phyloP scores from a whole-genome alignment of 257 asterid genomes.

The Solanum etuberosum region DNA sequence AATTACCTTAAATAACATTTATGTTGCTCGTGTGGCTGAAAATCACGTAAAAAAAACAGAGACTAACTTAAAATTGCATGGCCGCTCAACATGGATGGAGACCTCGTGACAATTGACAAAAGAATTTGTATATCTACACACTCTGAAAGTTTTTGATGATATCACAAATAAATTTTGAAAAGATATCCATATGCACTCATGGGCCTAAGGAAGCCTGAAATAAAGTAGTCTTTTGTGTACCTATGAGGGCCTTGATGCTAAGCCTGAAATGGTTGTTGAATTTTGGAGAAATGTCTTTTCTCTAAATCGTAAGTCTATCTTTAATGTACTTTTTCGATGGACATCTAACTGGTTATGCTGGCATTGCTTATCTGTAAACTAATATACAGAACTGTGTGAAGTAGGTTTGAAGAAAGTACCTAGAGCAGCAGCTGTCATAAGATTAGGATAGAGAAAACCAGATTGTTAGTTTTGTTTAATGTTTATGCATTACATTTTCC shows the following conservation, averaged over 20 bases:
- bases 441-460: not conserved
- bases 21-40: not conserved
- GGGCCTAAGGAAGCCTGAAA: not conserved
- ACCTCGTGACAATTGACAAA: not conserved
- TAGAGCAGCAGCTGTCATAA: not conserved
- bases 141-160: not conserved
- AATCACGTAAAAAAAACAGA: not conserved
- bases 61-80: not conserved
- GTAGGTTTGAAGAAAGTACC: not conserved
- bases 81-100: not conserved
- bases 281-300: not conserved
- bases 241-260: not conserved
- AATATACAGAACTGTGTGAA: not conserved
- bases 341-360: not conserved
- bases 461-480: not conserved
- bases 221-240: not conserved
- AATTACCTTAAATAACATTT: not conserved
- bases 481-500: slow-evolving; percentile 9
- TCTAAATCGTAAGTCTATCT: not conserved
- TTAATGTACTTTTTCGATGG: not conserved
- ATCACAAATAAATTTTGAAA: not conserved
- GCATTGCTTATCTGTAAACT: not conserved
- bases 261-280: not conserved
- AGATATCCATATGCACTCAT: not conserved
- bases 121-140: not conserved